These are phyloP conservation scores for Pseudogymnoascus destructans DNA, from an alignment of 2,329 filamentous ascomycete species.

Conservation along the genomic window DNA sequence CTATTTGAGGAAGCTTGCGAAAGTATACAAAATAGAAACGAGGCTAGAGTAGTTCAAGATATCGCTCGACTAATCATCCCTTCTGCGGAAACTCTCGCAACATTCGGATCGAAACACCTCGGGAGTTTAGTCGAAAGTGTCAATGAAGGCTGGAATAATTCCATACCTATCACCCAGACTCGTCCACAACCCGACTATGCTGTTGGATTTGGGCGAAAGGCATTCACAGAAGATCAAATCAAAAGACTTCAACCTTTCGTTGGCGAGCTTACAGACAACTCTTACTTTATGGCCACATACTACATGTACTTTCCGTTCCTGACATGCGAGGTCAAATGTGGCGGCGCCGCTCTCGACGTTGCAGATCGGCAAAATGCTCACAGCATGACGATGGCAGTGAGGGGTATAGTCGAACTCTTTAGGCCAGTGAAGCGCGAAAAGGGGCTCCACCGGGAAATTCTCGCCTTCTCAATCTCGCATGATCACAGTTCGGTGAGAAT, in stretches of 20 bases:
- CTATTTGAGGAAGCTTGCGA: conserved; percentile 27
- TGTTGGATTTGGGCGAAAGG: conserved; percentile 30
- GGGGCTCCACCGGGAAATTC: conserved; percentile 30
- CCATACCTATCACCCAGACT: conserved; percentile 26
- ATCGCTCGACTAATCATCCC: conserved; percentile 29
- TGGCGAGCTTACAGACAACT: conserved; percentile 27
- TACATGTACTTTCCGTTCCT: conserved; percentile 39
- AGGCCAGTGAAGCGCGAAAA: conserved; percentile 26
- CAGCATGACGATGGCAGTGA: conserved; percentile 31
- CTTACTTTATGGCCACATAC: conserved; percentile 33
- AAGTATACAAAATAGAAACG: conserved; percentile 27
- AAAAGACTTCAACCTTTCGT: conserved; percentile 30
- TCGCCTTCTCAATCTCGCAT: conserved; percentile 29
- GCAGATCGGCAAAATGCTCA: conserved; percentile 31
- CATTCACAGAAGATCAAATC: conserved; percentile 33
- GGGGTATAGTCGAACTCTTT: conserved; percentile 19
- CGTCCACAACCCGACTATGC: conserved; percentile 34
- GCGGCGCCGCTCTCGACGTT: conserved; percentile 27
- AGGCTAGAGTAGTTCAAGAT: conserved; percentile 29
- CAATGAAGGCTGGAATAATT: conserved; percentile 32
- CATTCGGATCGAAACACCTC: conserved; percentile 25
- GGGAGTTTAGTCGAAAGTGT: conserved; percentile 29
- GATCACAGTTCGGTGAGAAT: conserved; percentile 20
- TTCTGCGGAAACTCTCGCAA: conserved; percentile 28
- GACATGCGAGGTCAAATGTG: conserved; percentile 35